Evolutionary conservation across 2,329 filamentous ascomycete genomes (phyloP), one percentile per base, ranked within the genome.

Genomic region (Trichoderma citrinoviride): DNA sequence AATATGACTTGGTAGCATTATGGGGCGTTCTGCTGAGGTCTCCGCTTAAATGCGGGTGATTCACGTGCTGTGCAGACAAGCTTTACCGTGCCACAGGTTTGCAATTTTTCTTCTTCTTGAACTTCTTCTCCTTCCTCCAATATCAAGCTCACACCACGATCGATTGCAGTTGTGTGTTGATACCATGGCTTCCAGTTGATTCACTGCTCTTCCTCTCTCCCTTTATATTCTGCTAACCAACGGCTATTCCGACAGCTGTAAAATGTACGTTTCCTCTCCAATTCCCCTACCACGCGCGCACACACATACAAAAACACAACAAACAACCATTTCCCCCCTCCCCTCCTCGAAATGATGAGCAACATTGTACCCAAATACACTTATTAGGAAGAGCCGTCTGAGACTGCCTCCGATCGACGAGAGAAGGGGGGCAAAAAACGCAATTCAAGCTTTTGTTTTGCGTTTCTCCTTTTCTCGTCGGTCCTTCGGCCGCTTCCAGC

Each of bases 351-450:
- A 69, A 79, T 80, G 78, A 80, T 80, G 78, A 78, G 71, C 72
- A 73, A 68, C 71, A 74, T 77, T 71, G 71, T 77, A 77, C 77
- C 77, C 77, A 73, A 68, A 68, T 70, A 37, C 69, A 69, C 37
- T 74, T 72, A 37, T 74, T 77, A 80, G 78, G 78, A 80, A 80
- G 78, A 80, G 78, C 78, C 78, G 78, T 80, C 77, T 80, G 73
- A 80, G 78, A 80, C 78, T 68, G 70, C 73, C 71, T 69, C 65
- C 71, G 71, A 57, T 65, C 64, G 23, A 23, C 58, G 29, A 60
- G 61, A 50, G 27, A 10, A 37, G 33, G 33, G 14, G 33, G 14
- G 14, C 8, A 10, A 37, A 29, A 37, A 5, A 37, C 33, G 12
- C 33, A 37, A 37, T 5, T 14, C 40, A 15, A 23, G 49, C 17